Evolutionary conservation across 2,329 filamentous ascomycete species (phyloP).

Genomic region (Hypoxylon rubiginosum): DNA sequence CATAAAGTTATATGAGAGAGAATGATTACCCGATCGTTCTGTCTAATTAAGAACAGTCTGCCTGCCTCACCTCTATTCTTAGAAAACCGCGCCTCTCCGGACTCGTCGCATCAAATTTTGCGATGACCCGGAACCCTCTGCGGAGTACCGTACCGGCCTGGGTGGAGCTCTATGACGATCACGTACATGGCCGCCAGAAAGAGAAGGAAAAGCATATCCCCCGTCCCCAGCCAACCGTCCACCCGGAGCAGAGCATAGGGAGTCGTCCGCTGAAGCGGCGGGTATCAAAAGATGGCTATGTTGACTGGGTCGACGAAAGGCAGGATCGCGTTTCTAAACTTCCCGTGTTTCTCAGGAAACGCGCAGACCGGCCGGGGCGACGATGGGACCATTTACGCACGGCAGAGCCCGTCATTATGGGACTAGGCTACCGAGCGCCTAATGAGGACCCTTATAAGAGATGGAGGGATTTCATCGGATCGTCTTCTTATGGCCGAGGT

Average conservation of each 20-base stretch:
- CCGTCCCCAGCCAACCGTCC: slow-evolving; percentile 44
- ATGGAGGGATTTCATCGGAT: slow-evolving; percentile 68
- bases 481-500: slow-evolving; percentile 65
- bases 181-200: slow-evolving; percentile 45
- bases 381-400: slow-evolving; percentile 73
- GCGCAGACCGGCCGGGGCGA: slow-evolving; percentile 63
- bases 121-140: slow-evolving; percentile 49
- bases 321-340: slow-evolving; percentile 55
- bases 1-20: slow-evolving; percentile 31
- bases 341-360: slow-evolving; percentile 62
- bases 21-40: slow-evolving; percentile 33
- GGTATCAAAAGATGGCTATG: slow-evolving; percentile 52
- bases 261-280: slow-evolving; percentile 49
- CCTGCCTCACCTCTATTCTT: slow-evolving; percentile 37
- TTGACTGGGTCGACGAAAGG: slow-evolving; percentile 54
- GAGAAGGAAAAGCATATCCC: slow-evolving; percentile 30
- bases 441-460: slow-evolving; percentile 58
- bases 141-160: slow-evolving; percentile 50
- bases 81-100: slow-evolving; percentile 38
- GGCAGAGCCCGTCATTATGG: slow-evolving; percentile 70
- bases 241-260: slow-evolving; percentile 47
- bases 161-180: slow-evolving; percentile 51
- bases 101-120: slow-evolving; percentile 24
- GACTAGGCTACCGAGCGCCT: slow-evolving; percentile 59
- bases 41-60: slow-evolving; percentile 19